Base-by-base conservation (phyloP, 805 yeast species). In the Pichia thaimueangensis region DNA sequence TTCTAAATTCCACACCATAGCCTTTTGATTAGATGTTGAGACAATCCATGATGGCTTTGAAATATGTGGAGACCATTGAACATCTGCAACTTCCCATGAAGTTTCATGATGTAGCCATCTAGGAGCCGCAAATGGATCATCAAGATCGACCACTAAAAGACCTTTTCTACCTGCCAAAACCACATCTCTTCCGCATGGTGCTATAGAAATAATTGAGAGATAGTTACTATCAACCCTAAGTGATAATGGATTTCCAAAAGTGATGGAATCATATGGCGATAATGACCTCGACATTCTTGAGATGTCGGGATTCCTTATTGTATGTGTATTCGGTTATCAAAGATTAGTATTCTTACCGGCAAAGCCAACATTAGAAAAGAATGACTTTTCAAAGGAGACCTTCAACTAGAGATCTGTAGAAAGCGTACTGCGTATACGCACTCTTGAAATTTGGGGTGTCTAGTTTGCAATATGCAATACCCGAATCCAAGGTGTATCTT, bases 81-180 rank as follows among this genome's bases (percentile, higher is more conserved):
- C 97, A 59, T 91, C 97, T 0, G 98, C 96, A 3, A 93, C 98
- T 60, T 93, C 97, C 97, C 97, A 93, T 0, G 95, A 80, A 0
- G 97, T 91, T 28, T 80, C 71, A 57, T 93, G 96, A 42, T 81
- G 94, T 13, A 93, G 73, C 89, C 94, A 87, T 45, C 98, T 69
- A 0, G 98, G 98, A 1, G 95, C 88, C 0, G 91, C 78, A 62
- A 86, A 91, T 1, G 97, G 98, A 59, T 93, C 96, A 55, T 91
- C 96, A 32, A 93, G 63, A 63, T 93, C 97, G n/a, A 91, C 81
- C 30, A 93, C 79, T 59, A 80, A 85, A 12, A 93, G 69, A 0
- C 98, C 98, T 42, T 81, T 71, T 22, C 86, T 71, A 22, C 79
- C 89, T 0, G 97, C 98, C 24, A 93, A 64, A 3, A 86, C 97